Base-by-base conservation (phyloP, 768 basidiomycete genomes). In the Hericium coralloides region DNA sequence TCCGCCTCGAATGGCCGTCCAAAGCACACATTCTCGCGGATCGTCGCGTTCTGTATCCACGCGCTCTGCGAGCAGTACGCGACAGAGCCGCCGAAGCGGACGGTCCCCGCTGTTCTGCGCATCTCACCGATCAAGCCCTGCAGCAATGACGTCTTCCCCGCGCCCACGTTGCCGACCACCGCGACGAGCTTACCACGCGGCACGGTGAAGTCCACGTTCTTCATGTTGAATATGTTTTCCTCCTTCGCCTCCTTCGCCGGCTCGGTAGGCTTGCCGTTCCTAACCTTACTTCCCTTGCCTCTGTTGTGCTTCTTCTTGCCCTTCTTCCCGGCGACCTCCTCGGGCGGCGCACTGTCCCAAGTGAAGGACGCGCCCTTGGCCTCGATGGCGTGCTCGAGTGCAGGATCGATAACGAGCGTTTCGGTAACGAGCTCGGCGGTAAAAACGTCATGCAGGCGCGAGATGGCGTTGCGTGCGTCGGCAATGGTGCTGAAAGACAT, bases 31-130 rank as follows among this genome's bases (percentile, higher is more conserved):
- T 95, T 97, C 48, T 95, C 92, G 53, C 91, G 79, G 37, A 95
- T 81, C 0, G 92, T 95, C 0, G 90, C 80, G 68, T 91, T 88
- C 82, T 93, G 90, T 57, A 98, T 95, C 92, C 93, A 97, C 12
- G 93, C 87, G 47, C 77, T 84, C 66, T 98, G 94, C 15, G 86
- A 83, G 63, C 89, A 94, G 68, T 94, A 92, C 0, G 83, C 84
- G 10, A 92, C 79, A 10, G 80, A 79, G 0, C 87, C 90, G 56
- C 89, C 86, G 64, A 93, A 89, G 36, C 73, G 75, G 39, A 90
- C 80, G 9, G 71, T 77, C 2, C 92, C 92, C 12, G 71, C 67
- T 0, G 81, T 84, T 61, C 76, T 76, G 57, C 85, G 75, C 92
- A 95, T 95, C 68, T 95, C 92, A 2, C 88, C 88, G 57, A 89